These are phyloP conservation scores for Trypanosoma rangeli DNA, from an alignment of 208 protist species.

Conservation along the genomic window DNA sequence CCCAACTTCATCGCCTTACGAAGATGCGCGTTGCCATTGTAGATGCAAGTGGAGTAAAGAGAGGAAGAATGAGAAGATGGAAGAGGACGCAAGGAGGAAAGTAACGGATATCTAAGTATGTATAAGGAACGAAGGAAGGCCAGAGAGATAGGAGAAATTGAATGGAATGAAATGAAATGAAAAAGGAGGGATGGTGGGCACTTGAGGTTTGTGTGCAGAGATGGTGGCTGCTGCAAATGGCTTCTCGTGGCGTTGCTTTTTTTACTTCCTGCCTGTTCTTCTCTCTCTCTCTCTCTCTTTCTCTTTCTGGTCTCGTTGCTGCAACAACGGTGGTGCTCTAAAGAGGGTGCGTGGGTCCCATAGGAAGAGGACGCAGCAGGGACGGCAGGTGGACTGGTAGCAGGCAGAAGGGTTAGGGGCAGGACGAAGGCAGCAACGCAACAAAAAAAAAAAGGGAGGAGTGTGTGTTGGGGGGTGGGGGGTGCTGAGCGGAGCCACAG, in stretches of 20 bases:
- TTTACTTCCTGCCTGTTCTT: slow-evolving; percentile 1
- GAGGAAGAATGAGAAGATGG: neutral
- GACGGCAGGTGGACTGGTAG: neutral
- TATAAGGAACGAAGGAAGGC: neutral
- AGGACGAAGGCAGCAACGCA: neutral
- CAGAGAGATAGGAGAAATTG: neutral
- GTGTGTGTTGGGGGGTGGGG: no score
- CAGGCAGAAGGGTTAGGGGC: neutral
- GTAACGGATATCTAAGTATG: neutral
- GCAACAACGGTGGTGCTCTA: neutral
- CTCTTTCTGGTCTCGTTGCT: neutral
- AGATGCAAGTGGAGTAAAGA: neutral
- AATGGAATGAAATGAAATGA: neutral
- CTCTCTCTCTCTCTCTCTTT: slow-evolving; percentile 17
- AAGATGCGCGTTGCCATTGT: neutral
- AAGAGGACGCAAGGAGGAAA: neutral
- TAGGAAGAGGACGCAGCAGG: neutral
- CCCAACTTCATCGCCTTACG: neutral
- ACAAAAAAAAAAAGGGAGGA: no score
- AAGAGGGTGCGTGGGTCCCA: neutral
- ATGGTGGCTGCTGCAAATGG: neutral
- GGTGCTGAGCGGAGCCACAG: neutral
- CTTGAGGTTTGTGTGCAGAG: neutral
- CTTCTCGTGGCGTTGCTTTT: neutral
- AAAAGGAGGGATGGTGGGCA: neutral